Base-by-base conservation (phyloP, 2,329 filamentous ascomycete species). In the Xylaria sp. region DNA sequence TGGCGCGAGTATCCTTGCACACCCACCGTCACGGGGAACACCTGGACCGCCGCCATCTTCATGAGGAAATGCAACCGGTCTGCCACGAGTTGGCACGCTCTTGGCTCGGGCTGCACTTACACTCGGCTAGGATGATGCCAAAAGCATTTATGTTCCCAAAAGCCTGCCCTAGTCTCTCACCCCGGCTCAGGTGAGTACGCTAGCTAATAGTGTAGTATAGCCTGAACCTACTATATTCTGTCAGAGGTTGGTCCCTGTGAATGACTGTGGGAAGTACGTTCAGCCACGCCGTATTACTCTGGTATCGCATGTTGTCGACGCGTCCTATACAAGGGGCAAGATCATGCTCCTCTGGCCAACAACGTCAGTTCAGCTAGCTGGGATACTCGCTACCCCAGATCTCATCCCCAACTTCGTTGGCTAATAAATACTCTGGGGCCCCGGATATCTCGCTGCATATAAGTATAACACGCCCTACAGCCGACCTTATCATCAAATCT, bases 301-400 rank as follows among this genome's bases (percentile, higher is more conserved):
- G 29, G 22, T 11, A 29, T 27, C 13, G 31, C 31, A 50, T 20
- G 39, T 25, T 31, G 33, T 54, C 22, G 29, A 50, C 44, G 54
- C 5, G 29, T 13, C 7, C 31, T 33, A 2, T 25, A 20, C 33
- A 36, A 36, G 27, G 49, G 27, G 56, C 20, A 61, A 64, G 29
- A 33, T 38, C 15, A 10, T n/a, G n/a, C n/a, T n/a, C n/a, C n/a
- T n/a, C n/a, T n/a, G n/a, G n/a, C n/a, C n/a, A n/a, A n/a, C n/a
- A n/a, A n/a, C n/a, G n/a, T n/a, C n/a, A 22, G 33, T 50, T 63
- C 22, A 25, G 27, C 49, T 39, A 9, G 33, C 45, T 36, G 31
- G 31, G 47, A 57, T 55, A 50, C 17, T 38, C 6, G 36, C 31
- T 68, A 68, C 66, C 66, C 66, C 66, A 36, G 66, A 68, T 64